These are phyloP conservation scores for Fraxinus greggii DNA, from an alignment of 305 asterid genomes.

Conservation along the genomic window DNA sequence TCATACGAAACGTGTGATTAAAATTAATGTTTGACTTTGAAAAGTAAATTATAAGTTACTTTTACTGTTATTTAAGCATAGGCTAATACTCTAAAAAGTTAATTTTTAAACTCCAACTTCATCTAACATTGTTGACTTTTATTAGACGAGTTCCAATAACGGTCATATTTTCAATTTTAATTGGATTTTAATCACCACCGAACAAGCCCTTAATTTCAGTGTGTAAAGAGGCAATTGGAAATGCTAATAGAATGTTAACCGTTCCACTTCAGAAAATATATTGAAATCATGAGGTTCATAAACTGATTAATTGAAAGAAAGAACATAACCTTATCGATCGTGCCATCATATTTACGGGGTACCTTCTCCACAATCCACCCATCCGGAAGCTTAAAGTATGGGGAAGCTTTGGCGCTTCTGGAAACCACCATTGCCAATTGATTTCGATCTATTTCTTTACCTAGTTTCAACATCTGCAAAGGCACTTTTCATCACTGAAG, in stretches of 20 bases:
- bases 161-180: too few relatives aligned
- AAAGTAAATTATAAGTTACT: background rate
- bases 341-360: conserved; percentile 41
- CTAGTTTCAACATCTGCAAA: conserved; percentile 41
- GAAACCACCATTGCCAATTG: conserved; percentile 38
- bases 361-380: conserved; percentile 83
- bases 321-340: conserved; percentile 52
- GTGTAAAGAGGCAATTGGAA: background rate
- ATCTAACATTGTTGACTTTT: background rate
- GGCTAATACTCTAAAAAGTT: background rate
- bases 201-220: conserved; percentile 2
- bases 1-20: background rate
- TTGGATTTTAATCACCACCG: too few relatives aligned
- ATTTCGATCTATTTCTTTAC: conserved; percentile 27
- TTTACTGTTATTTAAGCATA: background rate
- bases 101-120: background rate
- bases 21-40: background rate
- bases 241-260: background rate
- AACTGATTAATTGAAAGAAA: background rate
- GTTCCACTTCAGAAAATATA: background rate
- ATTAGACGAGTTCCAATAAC: too few relatives aligned
- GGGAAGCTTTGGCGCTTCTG: conserved; percentile 18
- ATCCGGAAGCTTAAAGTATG: conserved; percentile 55
- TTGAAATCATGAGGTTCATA: background rate
- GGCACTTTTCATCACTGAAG: background rate